A percentile compares a stretch with the other conserved stretches of the same genome.
These are phyloP conservation scores for Liriodendron chinense DNA, from an alignment of 164 flowering plant species.

Conservation along the genomic window DNA sequence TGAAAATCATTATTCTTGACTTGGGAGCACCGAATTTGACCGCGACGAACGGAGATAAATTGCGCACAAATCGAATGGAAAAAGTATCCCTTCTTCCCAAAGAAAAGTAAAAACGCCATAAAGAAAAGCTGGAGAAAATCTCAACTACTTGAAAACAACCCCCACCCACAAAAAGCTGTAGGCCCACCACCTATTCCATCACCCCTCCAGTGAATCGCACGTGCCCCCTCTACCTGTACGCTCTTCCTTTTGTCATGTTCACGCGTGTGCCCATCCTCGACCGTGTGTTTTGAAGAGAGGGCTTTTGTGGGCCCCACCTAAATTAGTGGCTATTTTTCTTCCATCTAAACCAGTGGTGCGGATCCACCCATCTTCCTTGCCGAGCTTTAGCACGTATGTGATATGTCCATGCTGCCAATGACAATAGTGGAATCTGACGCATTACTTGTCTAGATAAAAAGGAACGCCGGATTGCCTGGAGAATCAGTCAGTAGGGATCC, in stretches of 20 bases:
- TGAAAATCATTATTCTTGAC: constrained; percentile 5
- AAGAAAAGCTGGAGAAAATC: not conserved
- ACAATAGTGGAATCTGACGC: not conserved
- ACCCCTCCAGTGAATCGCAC: not conserved
- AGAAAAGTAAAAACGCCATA: not conserved
- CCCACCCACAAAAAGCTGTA: constrained; percentile 9
- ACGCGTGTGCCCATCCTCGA: not conserved
- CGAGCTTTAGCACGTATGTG: not conserved
- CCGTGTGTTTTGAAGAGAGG: too few species aligned
- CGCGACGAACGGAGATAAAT: not conserved
- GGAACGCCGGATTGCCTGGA: too few species aligned
- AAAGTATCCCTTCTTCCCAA: not conserved
- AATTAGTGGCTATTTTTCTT: not conserved
- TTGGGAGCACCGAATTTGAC: constrained; percentile 8
- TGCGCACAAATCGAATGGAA: not conserved
- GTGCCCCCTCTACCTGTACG: not conserved
- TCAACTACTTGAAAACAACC: constrained; percentile 12
- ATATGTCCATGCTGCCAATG: not conserved
- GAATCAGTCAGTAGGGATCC: too few species aligned
- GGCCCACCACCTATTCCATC: constrained; percentile 1
- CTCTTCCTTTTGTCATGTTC: not conserved
- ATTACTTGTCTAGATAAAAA: not conserved
- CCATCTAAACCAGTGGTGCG: not conserved
- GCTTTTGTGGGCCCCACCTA: too few species aligned
- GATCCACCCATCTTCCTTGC: not conserved